phyloP scores from a whole-genome alignment of 1,139 yeast genomes.

The Candida freyschussii region DNA sequence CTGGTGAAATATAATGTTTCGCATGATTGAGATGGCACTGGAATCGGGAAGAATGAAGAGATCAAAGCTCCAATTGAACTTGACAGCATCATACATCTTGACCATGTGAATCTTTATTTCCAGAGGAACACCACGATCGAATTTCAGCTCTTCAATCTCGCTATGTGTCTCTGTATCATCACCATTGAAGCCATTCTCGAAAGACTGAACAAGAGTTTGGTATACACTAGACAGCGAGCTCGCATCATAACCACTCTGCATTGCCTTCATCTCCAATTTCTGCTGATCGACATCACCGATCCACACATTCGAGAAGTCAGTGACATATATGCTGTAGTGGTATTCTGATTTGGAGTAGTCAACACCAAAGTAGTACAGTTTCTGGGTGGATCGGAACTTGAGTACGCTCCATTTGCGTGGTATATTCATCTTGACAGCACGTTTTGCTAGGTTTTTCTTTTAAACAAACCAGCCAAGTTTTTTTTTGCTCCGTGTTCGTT shows the following conservation, averaged over 20 bases:
- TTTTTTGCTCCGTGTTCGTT: not conserved
- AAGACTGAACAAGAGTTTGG: conserved; percentile 10
- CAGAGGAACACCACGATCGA: conserved; percentile 19
- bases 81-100: conserved; percentile 8
- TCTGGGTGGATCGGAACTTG: conserved; percentile 3
- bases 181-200: conserved; percentile 14
- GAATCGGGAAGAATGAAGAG: conserved; percentile 19
- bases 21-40: conserved; percentile 19
- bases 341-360: conserved; percentile 9
- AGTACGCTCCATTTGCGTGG: conserved; percentile 22
- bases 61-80: conserved; percentile 22
- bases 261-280: conserved; percentile 16
- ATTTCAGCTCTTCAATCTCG: conserved; percentile 10
- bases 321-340: conserved; percentile 18
- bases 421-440: conserved; percentile 11
- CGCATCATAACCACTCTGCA: conserved; percentile 15
- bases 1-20: conserved; percentile 17
- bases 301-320: conserved; percentile 24
- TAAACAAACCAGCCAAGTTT: not conserved
- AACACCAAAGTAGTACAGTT: conserved; percentile 18
- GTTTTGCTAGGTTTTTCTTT: conserved; percentile 1
- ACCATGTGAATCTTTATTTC: conserved; percentile 14
- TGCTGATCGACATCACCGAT: conserved; percentile 16
- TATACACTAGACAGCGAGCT: conserved; percentile 13
- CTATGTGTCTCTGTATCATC: conserved; percentile 8